Base-by-base conservation (phyloP, 495 filamentous ascomycete species). In the Penicillium ucsense region DNA sequence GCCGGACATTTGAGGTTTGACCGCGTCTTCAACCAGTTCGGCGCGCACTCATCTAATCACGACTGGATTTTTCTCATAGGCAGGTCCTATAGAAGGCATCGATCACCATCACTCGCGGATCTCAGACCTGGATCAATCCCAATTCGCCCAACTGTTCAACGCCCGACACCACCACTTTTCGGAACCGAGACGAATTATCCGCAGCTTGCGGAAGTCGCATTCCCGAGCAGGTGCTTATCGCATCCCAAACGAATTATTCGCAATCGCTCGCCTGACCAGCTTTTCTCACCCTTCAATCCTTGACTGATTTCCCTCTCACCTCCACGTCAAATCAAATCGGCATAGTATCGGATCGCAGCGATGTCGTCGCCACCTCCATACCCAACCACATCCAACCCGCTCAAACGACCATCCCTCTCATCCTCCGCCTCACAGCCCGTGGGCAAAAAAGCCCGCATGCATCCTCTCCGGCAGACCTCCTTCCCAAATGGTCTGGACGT, bases 401-500 rank as follows among this genome's bases (percentile, higher is more conserved):
- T 70, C 44, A 74, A 74, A 59, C 67, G 71, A 28, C 61, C 64
- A 11, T 73, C 70, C 6, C 64, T 72, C 43, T 68, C 69, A 35
- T 67, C 66, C 11, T 49, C 62, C 31, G 35, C 55, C 48, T 70
- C 70, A n/a, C 62, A 66, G 45, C 56, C 61, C 5, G 41, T 62
- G 31, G 56, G 53, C 48, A 59, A 55, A 32, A 64, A 66, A 44
- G 43, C 61, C 37, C 70, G 68, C 53, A 71, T 71, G 65, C 88
- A 94, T 61, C 86, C 86, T 7, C 83, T 95, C 12, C 85, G 89
- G 31, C 88, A 94, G 57, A 92, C 89, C 41, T 91, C 89, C 0
- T 95, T 94, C 64, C 85, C 88, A 0, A 85, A 79, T 4, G 63
- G 59, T 29, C 59, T 75, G 32, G 64, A 72, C 40, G 60, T 54